Evolutionary conservation across 225 moss, liverwort and hornwort genomes (phyloP).

Genomic region (Straminergon stramineum): DNA sequence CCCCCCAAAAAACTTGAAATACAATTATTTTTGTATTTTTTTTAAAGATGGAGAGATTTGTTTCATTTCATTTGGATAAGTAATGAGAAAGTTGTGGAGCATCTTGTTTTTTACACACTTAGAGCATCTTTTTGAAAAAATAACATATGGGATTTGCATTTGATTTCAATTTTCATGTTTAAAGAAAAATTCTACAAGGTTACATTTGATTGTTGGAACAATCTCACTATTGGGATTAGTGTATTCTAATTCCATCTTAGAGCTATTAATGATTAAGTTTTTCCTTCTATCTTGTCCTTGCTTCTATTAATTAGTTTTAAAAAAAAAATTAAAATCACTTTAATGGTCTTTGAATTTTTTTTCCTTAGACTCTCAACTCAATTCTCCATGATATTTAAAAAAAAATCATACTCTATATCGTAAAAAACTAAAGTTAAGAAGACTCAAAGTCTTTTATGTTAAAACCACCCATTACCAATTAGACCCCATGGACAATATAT

Average conservation of each 20-base stretch:
- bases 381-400: too few species aligned
- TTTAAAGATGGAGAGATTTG: rapidly evolving
- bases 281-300: too few species aligned
- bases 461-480: too few species aligned
- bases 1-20: too few species aligned
- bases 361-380: not conserved
- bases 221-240: not conserved
- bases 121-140: not conserved
- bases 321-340: too few species aligned
- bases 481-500: too few species aligned
- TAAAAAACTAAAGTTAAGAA: not conserved
- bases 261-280: rapidly evolving
- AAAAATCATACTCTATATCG: too few species aligned
- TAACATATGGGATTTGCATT: rapidly evolving
- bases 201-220: not conserved
- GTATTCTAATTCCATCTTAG: not conserved
- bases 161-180: not conserved
- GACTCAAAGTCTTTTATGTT: not conserved
- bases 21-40: too few species aligned
- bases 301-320: too few species aligned
- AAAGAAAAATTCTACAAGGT: not conserved
- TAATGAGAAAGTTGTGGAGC: not conserved
- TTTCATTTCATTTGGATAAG: not conserved
- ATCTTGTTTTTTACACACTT: too few species aligned
- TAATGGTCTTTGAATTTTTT: too few species aligned